phyloP scores from a whole-genome alignment of 2,329 filamentous ascomycete genomes.

The Blumeria hordei region DNA sequence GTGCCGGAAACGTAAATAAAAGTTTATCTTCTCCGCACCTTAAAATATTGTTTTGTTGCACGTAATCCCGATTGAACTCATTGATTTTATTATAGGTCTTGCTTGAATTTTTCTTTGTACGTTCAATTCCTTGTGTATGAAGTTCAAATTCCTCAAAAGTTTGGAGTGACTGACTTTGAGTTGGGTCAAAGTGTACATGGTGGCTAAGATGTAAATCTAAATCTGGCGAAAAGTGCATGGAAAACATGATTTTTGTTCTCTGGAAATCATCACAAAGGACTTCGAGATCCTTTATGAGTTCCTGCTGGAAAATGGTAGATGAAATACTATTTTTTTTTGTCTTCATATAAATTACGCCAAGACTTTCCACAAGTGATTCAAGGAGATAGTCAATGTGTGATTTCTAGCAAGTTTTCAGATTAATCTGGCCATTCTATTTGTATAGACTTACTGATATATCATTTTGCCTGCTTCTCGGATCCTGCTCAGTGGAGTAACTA shows the following conservation, averaged over 20 bases:
- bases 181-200: neutral
- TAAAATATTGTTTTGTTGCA: no score
- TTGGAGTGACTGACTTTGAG: neutral
- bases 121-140: neutral
- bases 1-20: no score
- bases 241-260: neutral
- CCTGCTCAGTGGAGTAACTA: no score
- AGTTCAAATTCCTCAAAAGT: neutral
- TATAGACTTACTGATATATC: no score
- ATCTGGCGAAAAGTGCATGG: neutral
- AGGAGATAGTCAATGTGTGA: no score
- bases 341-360: neutral
- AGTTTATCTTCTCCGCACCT: no score
- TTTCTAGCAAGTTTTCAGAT: no score
- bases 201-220: neutral
- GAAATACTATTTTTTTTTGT: neutral
- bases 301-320: neutral
- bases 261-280: neutral
- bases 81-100: neutral
- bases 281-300: neutral
- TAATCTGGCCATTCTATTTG: no score
- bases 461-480: no score
- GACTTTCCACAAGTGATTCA: no score
- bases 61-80: neutral
- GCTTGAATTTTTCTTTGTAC: neutral